Conservation (phyloP, 139 green algal species). For the Coccomyxa sp. region DNA sequence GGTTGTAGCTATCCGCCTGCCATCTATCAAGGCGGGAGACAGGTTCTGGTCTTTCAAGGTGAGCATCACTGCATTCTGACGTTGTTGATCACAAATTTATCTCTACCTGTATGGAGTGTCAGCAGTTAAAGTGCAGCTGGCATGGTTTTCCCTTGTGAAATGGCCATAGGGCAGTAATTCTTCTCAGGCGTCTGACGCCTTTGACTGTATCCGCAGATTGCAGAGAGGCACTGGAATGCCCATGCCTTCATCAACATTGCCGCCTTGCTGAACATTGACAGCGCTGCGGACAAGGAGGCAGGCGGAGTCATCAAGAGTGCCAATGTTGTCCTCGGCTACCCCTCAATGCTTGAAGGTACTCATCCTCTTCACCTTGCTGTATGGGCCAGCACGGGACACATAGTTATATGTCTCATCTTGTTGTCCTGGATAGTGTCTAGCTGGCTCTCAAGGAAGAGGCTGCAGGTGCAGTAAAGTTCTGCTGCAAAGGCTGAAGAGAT, state of each 20-base stretch:
- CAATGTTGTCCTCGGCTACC: not conserved
- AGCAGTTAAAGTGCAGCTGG: too few species aligned
- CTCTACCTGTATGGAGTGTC: too few species aligned
- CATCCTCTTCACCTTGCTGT: not conserved
- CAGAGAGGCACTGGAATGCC: conserved; percentile 38
- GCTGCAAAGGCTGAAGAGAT: too few species aligned
- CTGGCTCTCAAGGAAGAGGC: not conserved
- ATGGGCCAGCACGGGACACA: too few species aligned
- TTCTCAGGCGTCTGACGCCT: not conserved
- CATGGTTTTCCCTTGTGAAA: too few species aligned
- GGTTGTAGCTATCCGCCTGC: conserved; percentile 15
- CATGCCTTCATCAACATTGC: conserved; percentile 41
- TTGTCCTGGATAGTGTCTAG: not conserved
- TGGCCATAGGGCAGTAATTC: too few species aligned
- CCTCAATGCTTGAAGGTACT: not conserved
- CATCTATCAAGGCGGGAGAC: not conserved
- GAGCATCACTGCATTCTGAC: not conserved
- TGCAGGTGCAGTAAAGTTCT: too few species aligned
- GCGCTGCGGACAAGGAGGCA: not conserved
- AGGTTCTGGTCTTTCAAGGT: conserved; percentile 40
- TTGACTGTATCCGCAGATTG: conserved; percentile 27
- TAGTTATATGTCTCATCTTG: too few species aligned
- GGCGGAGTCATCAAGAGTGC: not conserved
- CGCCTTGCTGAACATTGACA: not conserved
- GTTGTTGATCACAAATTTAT: not conserved